These are phyloP conservation scores for Blastomyces percursus DNA, from an alignment of 2,329 filamentous ascomycete species.

Conservation along the genomic window DNA sequence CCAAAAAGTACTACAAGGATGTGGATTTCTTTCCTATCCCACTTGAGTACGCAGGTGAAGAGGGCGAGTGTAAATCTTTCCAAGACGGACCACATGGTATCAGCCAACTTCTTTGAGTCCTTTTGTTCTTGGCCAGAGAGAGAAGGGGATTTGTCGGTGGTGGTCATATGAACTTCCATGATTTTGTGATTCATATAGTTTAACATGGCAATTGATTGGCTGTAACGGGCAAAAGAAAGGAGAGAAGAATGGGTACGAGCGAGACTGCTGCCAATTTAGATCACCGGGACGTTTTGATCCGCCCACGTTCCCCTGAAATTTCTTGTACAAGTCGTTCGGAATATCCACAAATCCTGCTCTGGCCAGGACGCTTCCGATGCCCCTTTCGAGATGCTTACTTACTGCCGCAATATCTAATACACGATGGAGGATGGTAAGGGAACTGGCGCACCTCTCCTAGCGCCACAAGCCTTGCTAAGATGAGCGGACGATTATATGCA, in stretches of 20 bases:
- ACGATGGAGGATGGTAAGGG: no score
- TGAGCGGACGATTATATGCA: no score
- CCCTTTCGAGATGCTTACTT: no score
- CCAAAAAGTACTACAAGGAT: not conserved
- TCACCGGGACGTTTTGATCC: not conserved
- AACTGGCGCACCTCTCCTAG: no score
- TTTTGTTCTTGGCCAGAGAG: constrained; percentile 6
- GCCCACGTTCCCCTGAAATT: constrained; percentile 38
- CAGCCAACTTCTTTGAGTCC: not conserved
- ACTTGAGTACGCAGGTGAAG: constrained; percentile 9
- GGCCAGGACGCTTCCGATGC: constrained; percentile 3
- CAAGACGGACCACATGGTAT: constrained; percentile 7
- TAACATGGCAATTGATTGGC: not conserved
- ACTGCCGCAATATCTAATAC: no score
- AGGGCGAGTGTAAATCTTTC: constrained; percentile 11
- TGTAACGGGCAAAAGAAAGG: not conserved
- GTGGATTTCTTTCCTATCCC: constrained; percentile 1
- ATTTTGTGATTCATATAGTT: not conserved
- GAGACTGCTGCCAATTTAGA: not conserved
- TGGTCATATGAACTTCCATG: constrained; percentile 21
- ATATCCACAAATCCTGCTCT: constrained; percentile 47
- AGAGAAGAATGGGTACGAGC: not conserved
- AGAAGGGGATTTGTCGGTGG: constrained; percentile 32
- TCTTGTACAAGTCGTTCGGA: constrained; percentile 40
- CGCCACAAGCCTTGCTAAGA: no score